Conservation (phyloP, 768 basidiomycete genomes). For the Leucosporidium scottii region DNA sequence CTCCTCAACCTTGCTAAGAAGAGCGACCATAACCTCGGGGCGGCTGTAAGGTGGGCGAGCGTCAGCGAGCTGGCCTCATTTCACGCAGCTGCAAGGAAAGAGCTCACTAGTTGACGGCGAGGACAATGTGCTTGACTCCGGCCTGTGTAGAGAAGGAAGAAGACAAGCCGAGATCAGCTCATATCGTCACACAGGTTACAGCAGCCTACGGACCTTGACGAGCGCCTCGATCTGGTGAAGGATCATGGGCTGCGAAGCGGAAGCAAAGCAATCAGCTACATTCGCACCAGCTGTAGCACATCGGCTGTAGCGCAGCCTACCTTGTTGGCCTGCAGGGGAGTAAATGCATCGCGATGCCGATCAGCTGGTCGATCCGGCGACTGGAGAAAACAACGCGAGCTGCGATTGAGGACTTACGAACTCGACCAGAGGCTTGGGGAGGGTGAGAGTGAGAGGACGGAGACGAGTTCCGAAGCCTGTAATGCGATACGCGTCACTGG, state of each 20-base stretch:
- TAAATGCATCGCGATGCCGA: not conserved
- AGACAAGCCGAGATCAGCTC: too few species aligned
- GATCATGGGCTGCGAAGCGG: slow-evolving; percentile 35
- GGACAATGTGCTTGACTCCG: slow-evolving; percentile 49
- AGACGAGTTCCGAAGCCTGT: slow-evolving; percentile 49
- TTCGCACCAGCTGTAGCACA: too few species aligned
- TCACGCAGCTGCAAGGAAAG: not conserved
- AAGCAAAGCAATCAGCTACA: too few species aligned
- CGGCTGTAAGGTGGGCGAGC: slow-evolving; percentile 37
- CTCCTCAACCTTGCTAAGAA: slow-evolving; percentile 48
- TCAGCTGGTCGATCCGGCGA: not conserved
- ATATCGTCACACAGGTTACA: too few species aligned
- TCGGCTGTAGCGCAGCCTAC: too few species aligned
- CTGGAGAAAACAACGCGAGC: slow-evolving; percentile 3
- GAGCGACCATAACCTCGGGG: slow-evolving; percentile 49
- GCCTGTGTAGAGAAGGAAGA: slow-evolving; percentile 36
- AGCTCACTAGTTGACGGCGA: slow-evolving; percentile 47
- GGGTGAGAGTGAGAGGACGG: slow-evolving; percentile 47
- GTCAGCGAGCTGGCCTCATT: not conserved
- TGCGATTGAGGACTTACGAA: slow-evolving; percentile 14
- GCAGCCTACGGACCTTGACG: slow-evolving; percentile 42
- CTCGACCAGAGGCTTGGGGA: slow-evolving; percentile 48
- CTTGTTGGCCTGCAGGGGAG: slow-evolving; percentile 42
- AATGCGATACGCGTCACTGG: too few species aligned
- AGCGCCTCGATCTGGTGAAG: slow-evolving; percentile 49